Evolutionary conservation across 768 basidiomycete species (phyloP).

Genomic region (Suillus fuscotomentosus): DNA sequence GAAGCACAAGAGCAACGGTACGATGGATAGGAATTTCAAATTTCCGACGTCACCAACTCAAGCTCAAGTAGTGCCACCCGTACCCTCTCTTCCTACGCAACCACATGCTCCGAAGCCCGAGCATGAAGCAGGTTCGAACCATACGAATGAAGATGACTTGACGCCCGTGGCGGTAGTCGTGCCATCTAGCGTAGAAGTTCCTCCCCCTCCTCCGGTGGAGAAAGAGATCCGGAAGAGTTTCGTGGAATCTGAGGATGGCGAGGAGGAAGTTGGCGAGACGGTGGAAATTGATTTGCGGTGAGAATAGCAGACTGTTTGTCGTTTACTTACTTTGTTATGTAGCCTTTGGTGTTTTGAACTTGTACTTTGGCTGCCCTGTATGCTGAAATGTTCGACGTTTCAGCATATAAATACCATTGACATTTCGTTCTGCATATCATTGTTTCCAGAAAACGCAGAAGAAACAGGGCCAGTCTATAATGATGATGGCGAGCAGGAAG

Average conservation of each 20-base stretch:
- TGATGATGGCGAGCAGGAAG: no score
- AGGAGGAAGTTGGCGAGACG: conserved; percentile 79
- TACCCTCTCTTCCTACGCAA: conserved; percentile 15
- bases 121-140: conserved; percentile 8
- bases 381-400: neutral
- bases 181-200: conserved; percentile 70
- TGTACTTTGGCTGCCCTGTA: neutral
- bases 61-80: conserved; percentile 11
- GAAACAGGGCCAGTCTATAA: no score
- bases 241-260: conserved; percentile 52
- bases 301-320: neutral
- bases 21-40: conserved; percentile 76
- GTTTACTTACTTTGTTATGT: neutral
- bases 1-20: conserved; percentile 55
- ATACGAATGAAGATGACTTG: conserved; percentile 11
- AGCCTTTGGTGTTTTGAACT: neutral
- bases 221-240: conserved; percentile 54
- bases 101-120: conserved; percentile 10
- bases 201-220: conserved; percentile 76
- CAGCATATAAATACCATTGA: neutral
- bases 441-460: neutral
- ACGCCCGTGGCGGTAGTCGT: conserved; percentile 40
- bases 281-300: conserved; percentile 64
- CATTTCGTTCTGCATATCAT: neutral
- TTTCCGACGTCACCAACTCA: conserved; percentile 54